These are phyloP conservation scores for Globomyces pollinis-pini DNA, from an alignment of 192 early-diverging fungal genomes.

Conservation along the genomic window DNA sequence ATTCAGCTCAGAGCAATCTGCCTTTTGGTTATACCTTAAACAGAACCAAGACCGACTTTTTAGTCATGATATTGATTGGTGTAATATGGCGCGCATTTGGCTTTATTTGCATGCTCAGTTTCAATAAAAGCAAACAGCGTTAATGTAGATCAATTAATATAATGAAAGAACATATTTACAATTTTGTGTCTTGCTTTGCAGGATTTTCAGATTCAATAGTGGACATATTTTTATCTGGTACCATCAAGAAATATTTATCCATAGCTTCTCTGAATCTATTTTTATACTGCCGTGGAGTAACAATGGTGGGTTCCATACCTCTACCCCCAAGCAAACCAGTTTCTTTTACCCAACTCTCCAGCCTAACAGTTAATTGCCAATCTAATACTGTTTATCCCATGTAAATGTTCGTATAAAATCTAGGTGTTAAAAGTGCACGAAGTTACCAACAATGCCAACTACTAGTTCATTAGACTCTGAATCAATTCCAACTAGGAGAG, in stretches of 20 bases:
- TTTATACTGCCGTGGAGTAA: constrained; percentile 89
- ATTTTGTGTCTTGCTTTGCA: no score
- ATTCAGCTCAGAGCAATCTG: not conserved
- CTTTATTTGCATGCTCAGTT: not conserved
- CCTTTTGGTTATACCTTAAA: not conserved
- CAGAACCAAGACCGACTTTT: not conserved
- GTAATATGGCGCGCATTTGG: not conserved
- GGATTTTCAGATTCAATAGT: no score
- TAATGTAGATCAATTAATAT: no score
- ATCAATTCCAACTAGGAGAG: constrained; percentile 89
- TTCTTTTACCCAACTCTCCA: constrained; percentile 98
- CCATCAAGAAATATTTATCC: constrained; percentile 81
- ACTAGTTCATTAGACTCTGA: constrained; percentile 77
- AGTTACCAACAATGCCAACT: constrained; percentile 89
- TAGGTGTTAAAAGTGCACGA: constrained; percentile 6
- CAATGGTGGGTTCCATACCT: constrained; percentile 88
- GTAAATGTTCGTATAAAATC: constrained; percentile 98
- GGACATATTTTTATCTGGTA: constrained; percentile 56
- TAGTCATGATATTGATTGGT: not conserved
- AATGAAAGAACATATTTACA: no score
- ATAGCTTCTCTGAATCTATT: constrained; percentile 90
- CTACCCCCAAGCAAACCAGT: constrained; percentile 85
- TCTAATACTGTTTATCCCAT: constrained; percentile 99
- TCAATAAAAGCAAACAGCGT: not conserved
- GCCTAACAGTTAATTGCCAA: no score